Conservation (phyloP, 306 rosid species). For the Oemleria cerasiformis region DNA sequence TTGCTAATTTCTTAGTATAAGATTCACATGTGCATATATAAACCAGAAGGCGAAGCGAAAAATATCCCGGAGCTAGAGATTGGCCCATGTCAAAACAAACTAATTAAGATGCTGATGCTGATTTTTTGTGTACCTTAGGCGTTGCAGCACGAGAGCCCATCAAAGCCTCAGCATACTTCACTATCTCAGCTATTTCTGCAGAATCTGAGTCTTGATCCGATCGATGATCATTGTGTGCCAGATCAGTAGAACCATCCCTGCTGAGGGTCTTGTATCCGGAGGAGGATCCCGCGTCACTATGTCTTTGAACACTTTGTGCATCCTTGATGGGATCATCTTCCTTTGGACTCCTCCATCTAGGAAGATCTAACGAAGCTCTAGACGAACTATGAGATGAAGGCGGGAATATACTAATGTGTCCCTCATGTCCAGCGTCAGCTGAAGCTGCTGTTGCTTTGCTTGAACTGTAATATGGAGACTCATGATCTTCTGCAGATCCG, state of each 20-base stretch:
- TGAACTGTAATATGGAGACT: constrained; percentile 34
- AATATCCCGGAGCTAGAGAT: too few species aligned
- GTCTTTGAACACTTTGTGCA: constrained; percentile 18
- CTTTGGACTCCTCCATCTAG: constrained; percentile 28
- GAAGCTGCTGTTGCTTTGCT: constrained; percentile 31
- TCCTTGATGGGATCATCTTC: constrained; percentile 30
- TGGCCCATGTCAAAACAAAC: background rate
- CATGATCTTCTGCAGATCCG: constrained; percentile 30
- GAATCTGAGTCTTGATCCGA: constrained; percentile 35
- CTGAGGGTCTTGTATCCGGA: constrained; percentile 26
- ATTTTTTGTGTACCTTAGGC: constrained; percentile 24
- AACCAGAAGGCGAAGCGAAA: background rate
- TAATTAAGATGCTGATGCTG: constrained; percentile 44
- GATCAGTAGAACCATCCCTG: constrained; percentile 24
- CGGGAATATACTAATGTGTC: constrained; percentile 29
- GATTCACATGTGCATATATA: constrained; percentile 2
- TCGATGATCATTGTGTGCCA: constrained; percentile 29
- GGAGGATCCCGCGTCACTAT: constrained; percentile 35
- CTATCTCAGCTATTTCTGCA: constrained; percentile 45
- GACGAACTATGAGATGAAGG: constrained; percentile 32
- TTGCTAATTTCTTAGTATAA: constrained; percentile 22
- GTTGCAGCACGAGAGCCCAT: constrained; percentile 38
- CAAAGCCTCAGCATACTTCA: constrained; percentile 77
- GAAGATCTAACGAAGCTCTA: constrained; percentile 41
- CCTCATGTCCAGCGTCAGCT: constrained; percentile 29